Evolutionary conservation across 805 yeast genomes (phyloP), one percentile per base, ranked within the genome.

Genomic region (Saccharomyces mikatae): DNA sequence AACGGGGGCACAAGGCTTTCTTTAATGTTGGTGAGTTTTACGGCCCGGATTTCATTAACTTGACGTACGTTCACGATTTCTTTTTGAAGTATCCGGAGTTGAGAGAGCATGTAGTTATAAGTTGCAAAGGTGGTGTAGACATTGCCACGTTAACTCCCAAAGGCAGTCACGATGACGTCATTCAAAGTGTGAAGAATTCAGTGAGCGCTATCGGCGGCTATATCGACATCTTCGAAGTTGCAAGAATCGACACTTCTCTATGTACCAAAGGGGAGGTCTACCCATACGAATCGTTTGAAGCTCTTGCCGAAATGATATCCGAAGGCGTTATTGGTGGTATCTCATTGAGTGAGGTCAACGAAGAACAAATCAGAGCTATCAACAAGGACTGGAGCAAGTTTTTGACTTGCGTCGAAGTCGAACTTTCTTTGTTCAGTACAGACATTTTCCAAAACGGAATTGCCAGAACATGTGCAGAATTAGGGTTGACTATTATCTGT

Each of bases 21-120:
- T 72, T 87, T 69, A 88, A 88, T 63, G 83, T 82, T 28, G 94
- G 94, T 56, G 94, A 84, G 62, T 87, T 89, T 64, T 89, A 89
- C 62, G 95, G 95, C 14, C 70, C 73, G 3, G 65, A 74, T 31
- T 71, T 62, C 49, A 69, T 72, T 56, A 87, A 87, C 63, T 72
- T 89, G 72, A 70, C 77, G 60, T 75, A 80, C 54, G 66, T 87
- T 46, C 72, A 77, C 49, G 78, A 75, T 8, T 89, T 86, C 65
- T 80, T 87, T 60, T 74, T 65, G n/a, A 67, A 73, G 29, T 73
- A 79, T 56, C 86, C 89, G 2, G 83, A 79, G 49, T 72, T 73
- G 52, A 77, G 83, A 52, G 71, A 78, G 52, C 74, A 84, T 57
- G 81, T 83, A 48, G 71, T 80, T 21, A 65, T 89, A 47, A 79